phyloP scores from a whole-genome alignment of 805 yeast genomes.

The Tetrapisispora phaffii region DNA sequence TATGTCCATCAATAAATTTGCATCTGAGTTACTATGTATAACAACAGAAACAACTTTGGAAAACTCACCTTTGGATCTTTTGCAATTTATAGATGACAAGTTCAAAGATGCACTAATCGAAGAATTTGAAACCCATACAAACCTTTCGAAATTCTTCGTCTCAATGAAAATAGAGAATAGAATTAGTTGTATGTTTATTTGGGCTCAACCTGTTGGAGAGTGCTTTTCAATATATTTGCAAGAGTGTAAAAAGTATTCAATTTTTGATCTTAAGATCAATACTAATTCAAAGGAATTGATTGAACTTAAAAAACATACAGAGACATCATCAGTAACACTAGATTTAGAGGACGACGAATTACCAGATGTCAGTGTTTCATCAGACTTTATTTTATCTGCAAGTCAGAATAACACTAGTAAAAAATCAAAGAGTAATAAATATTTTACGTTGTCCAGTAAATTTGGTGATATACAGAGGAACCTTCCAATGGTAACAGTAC shows the following conservation, averaged over 20 bases:
- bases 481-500: slow-evolving; percentile 52
- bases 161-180: neutral
- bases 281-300: neutral
- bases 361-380: slow-evolving; percentile 33
- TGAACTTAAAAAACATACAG: slow-evolving; percentile 2
- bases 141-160: neutral
- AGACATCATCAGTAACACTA: slow-evolving; percentile 13
- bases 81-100: neutral
- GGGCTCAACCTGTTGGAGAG: neutral
- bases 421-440: slow-evolving; percentile 43
- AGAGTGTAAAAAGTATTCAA: neutral
- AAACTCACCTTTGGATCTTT: neutral
- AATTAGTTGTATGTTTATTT: neutral
- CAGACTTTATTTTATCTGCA: slow-evolving; percentile 54
- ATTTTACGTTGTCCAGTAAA: slow-evolving; percentile 42
- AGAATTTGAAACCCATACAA: neutral
- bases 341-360: slow-evolving; percentile 6
- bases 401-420: slow-evolving; percentile 16
- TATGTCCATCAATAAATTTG: slow-evolving; percentile 1
- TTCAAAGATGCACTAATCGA: neutral
- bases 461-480: slow-evolving; percentile 19
- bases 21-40: neutral
- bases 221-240: neutral
- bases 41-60: neutral
- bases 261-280: neutral